Base-by-base conservation (phyloP, 176 grass and related monocot genomes). In the Coix lacrymajobi region DNA sequence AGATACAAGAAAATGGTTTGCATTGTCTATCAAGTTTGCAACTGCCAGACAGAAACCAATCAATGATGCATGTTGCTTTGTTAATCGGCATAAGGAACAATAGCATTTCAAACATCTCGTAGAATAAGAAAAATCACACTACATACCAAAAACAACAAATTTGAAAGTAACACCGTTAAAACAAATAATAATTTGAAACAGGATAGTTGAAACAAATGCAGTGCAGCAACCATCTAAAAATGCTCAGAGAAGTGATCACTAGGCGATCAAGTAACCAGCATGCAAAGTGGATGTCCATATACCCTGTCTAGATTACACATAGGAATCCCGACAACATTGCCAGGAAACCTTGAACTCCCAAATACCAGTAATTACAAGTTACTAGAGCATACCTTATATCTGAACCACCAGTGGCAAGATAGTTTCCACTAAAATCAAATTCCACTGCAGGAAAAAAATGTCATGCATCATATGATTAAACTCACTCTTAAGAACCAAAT, bases 351-450 rank as follows among this genome's bases (percentile, higher is more conserved):
- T 5, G 13, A 16, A 28, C 44, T 51, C 41, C 16, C n/a, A 52
- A 38, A 52, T 68, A 68, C 58, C 15, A 62, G 56, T 32, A 20
- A 72, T 20, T 37, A 25, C 45, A 83, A 29, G 17, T 58, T 45
- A 31, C 8, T 5, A 46, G 28, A 81, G 41, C 39, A 66, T 79
- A 99, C 97, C 97, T 96, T 81, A 85, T 90, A 81, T 96, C 93
- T 32, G 97, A 94, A 77, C 97, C 97, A 65, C 87, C 89, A 89
- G 96, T 81, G 72, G 91, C 93, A 87, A 99, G 93, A 89, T 99
- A 99, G 65, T 68, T 99, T 54, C 97, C 97, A 13, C 97, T 99
- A 61, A 84, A 96, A 71, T 99, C 97, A 76, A 99, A 99, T 54
- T 96, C 93, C 89, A 99, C 96, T 99, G 89, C 78, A 94, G 61